Evolutionary conservation across 2,329 filamentous ascomycete species (phyloP), one percentile per base, ranked within the genome.

Genomic region (Aspergillus sp.): DNA sequence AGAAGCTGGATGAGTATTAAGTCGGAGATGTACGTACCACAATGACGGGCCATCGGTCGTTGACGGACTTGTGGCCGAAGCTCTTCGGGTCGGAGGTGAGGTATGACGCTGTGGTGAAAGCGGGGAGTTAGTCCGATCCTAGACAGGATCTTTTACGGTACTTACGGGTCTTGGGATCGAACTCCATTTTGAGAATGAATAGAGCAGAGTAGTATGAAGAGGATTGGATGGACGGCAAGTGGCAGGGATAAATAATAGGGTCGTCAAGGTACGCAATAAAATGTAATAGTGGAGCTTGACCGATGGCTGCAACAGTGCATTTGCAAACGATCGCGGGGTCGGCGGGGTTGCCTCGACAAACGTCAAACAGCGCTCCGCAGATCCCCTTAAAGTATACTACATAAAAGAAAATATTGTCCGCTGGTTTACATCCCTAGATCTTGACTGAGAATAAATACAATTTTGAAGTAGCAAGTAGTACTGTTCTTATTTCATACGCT

Each of bases 21-120:
- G 24, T 27, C 4, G 8, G 11, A 21, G 5, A n/a, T 33, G n/a
- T 47, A 71, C 84, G 73, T 68, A 96, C 91, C 67, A 99, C 79
- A 71, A 99, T 99, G 56, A 96, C 82, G 15, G 95, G 95, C 95
- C 93, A 99, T 73, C 95, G 84, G 65, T 92, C 88, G 69, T 89
- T 84, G 35, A 91, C 93, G 8, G 95, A 96, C 59, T 87, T 82
- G 75, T 87, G 91, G 52, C 90, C 95, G 73, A 98, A 98, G 48
- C 92, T 97, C 43, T 83, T 90, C 68, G 85, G 85, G 79, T 98
- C 93, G 67, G 84, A 86, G 39, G 92, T 98, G 66, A 82, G 83
- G 73, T 89, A 96, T 60, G 86, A 86, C 47, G 88, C 90, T 96
- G 58, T 27, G 27, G 39, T 49, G 52, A 63, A 51, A 37, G 60